phyloP scores from a whole-genome alignment of 1,284 basidiomycete genomes.

The Ceratobasidium sp. region DNA sequence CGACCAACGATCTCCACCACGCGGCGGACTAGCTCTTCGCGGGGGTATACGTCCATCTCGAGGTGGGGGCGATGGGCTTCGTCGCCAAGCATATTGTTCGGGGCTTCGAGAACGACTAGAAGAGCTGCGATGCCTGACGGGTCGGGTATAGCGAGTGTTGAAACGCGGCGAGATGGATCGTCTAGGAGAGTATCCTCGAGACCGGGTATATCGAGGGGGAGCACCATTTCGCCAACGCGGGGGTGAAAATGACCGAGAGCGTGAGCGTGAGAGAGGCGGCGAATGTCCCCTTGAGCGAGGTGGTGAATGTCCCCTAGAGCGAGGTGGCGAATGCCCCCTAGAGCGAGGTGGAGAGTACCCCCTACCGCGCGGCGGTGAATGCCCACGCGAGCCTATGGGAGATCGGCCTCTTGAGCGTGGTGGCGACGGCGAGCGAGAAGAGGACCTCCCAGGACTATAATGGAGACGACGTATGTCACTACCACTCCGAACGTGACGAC shows the following conservation, averaged over 20 bases:
- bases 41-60: not conserved
- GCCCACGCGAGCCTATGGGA: too few species aligned
- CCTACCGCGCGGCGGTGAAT: too few species aligned
- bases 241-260: conserved; percentile 2
- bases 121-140: not conserved
- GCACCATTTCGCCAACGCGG: not conserved
- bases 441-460: not conserved
- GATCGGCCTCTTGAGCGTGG: not conserved
- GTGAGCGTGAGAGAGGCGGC: not conserved
- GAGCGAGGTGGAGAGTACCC: too few species aligned
- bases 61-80: not conserved
- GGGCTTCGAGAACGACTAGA: conserved; percentile 29
- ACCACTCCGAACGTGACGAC: not conserved
- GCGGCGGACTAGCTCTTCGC: not conserved
- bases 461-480: not conserved
- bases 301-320: not conserved
- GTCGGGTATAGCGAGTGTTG: not conserved
- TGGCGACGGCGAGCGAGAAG: conserved; percentile 15
- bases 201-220: not conserved
- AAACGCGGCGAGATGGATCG: conserved; percentile 11
- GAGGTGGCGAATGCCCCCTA: not conserved
- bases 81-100: not conserved
- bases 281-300: not conserved
- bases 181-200: not conserved
- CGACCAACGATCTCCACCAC: not conserved